Conservation (phyloP, 2,329 filamentous ascomycete genomes). For the Tolypocladium ophioglossoides region DNA sequence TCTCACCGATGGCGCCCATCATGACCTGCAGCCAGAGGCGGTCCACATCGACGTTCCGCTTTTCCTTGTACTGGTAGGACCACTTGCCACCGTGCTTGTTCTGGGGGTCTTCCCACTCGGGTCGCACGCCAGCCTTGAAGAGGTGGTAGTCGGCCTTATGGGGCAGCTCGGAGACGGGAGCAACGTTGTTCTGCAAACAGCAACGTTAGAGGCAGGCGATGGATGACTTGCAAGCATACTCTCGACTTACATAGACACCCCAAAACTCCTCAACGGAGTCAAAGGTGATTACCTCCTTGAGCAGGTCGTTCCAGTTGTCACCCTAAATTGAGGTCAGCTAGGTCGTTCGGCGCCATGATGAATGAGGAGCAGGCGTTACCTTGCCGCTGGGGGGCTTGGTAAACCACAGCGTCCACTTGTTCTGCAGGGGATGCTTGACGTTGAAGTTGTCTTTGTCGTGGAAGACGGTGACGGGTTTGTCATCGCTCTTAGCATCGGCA, state of each 20-base stretch:
- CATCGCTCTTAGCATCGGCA: slow-evolving; percentile 35
- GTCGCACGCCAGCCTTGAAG: slow-evolving; percentile 94
- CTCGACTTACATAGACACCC: slow-evolving; percentile 83
- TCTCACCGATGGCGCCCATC: slow-evolving; percentile 94
- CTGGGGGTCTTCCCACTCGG: slow-evolving; percentile 96
- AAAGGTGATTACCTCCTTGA: slow-evolving; percentile 98
- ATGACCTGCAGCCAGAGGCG: slow-evolving; percentile 95
- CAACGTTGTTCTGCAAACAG: slow-evolving; percentile 83
- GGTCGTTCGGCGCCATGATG: neutral
- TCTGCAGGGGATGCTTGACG: slow-evolving; percentile 95
- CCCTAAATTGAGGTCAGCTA: slow-evolving; percentile 41
- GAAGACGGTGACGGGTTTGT: slow-evolving; percentile 82
- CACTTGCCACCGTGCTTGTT: slow-evolving; percentile 99
- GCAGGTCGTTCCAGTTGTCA: slow-evolving; percentile 95
- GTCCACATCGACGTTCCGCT: slow-evolving; percentile 83
- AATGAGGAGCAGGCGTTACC: slow-evolving; percentile 37
- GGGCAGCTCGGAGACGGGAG: slow-evolving; percentile 86
- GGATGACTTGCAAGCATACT: too few species aligned
- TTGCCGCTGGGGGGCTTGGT: slow-evolving; percentile 95
- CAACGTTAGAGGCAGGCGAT: slow-evolving; percentile 3
- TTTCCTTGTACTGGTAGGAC: slow-evolving; percentile 97
- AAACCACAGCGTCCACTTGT: slow-evolving; percentile 99
- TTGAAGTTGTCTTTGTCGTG: slow-evolving; percentile 99
- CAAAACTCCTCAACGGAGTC: slow-evolving; percentile 99
- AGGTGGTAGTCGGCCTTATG: slow-evolving; percentile 99